Conservation (phyloP, 2,329 filamentous ascomycete genomes). For the Trichoderma sp. region DNA sequence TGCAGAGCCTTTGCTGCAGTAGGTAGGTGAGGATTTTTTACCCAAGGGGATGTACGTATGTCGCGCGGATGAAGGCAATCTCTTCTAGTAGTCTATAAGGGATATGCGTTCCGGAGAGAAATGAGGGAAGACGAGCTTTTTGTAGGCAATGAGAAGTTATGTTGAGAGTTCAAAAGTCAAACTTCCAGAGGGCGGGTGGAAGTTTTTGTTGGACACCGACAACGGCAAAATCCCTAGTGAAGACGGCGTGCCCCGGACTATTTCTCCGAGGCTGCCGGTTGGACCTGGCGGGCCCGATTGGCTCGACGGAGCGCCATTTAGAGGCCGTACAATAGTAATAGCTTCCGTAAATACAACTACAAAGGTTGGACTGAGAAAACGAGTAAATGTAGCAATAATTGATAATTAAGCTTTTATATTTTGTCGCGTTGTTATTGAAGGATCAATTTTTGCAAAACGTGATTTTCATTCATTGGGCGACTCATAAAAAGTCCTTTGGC, state of each 20-base stretch:
- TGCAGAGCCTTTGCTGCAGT: not conserved
- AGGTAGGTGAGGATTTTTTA: not conserved
- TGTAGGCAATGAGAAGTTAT: not conserved
- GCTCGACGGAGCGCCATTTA: conserved; percentile 4
- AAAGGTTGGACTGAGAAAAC: not conserved
- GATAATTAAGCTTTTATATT: not conserved
- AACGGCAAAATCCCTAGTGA: conserved; percentile 11
- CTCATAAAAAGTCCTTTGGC: not conserved
- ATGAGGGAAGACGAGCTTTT: not conserved
- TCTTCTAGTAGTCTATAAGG: not conserved
- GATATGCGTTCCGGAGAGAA: not conserved
- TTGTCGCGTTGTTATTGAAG: not conserved
- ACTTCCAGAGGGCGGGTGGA: conserved; percentile 1
- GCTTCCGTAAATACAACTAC: not conserved
- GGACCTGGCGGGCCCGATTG: conserved; percentile 3
- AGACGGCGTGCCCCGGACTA: conserved; percentile 16
- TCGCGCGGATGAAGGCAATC: not conserved
- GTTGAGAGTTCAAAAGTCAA: not conserved
- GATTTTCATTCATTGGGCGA: not conserved
- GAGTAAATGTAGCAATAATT: not conserved
- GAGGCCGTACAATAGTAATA: not conserved
- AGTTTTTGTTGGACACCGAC: conserved; percentile 16
- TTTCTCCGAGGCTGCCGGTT: conserved; percentile 20
- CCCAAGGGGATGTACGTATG: not conserved
- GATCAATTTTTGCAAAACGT: not conserved